Percentiles rank a stretch among this genome's conserved stretches.
Conservation (phyloP, 2,329 filamentous ascomycete genomes). For the Delphinella strobiligena region DNA sequence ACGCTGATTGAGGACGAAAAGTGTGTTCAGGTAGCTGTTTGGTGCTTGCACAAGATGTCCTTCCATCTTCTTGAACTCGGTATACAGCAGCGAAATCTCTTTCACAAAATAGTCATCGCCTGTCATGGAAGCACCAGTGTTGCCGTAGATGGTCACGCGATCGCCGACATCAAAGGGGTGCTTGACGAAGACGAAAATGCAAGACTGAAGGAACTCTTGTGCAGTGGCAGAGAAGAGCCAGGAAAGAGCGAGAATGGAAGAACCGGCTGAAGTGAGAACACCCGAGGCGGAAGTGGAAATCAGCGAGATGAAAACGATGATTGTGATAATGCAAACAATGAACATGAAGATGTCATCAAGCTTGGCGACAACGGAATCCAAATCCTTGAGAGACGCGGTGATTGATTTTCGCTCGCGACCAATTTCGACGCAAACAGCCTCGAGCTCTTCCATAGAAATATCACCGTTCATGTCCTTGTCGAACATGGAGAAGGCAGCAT, state of each 20-base stretch:
- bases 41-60: conserved; percentile 92
- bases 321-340: conserved; percentile 65
- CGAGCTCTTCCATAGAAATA: conserved; percentile 88
- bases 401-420: conserved; percentile 92
- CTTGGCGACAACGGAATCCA: conserved; percentile 86
- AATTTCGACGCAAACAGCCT: conserved; percentile 87
- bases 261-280: conserved; percentile 80
- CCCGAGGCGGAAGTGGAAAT: conserved; percentile 84
- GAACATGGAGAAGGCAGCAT: conserved; percentile 82
- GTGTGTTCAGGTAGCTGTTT: conserved; percentile 81
- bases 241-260: conserved; percentile 73
- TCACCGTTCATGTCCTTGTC: conserved; percentile 96
- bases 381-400: conserved; percentile 83
- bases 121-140: conserved; percentile 62
- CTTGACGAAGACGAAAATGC: conserved; percentile 94
- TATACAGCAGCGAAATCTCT: conserved; percentile 84
- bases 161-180: conserved; percentile 96
- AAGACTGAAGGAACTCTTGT: conserved; percentile 85
- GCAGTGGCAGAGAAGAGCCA: conserved; percentile 91
- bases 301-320: conserved; percentile 79
- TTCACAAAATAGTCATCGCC: conserved; percentile 96
- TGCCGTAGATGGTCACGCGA: conserved; percentile 82
- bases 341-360: conserved; percentile 83
- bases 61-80: conserved; percentile 98
- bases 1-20: conserved; percentile 92